Conservation (phyloP, 2,329 filamentous ascomycete genomes). For the Bipolaris zeicola region DNA sequence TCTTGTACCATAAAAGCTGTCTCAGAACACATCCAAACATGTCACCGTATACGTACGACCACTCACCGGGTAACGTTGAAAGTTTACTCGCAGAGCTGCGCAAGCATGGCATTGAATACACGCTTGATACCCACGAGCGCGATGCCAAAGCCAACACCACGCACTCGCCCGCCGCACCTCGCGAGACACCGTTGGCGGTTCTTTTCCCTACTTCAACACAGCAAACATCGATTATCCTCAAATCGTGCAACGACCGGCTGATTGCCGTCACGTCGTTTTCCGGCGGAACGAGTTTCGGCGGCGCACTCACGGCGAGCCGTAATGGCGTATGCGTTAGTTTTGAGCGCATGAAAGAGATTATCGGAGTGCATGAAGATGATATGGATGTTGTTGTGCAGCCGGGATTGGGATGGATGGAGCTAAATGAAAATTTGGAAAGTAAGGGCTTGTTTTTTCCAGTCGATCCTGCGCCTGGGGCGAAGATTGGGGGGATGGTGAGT, state of each 20-base stretch:
- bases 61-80: conserved; percentile 15
- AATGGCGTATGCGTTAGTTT: conserved; percentile 88
- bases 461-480: conserved; percentile 88
- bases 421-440: conserved; percentile 73
- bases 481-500: conserved; percentile 86
- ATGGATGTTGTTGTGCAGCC: conserved; percentile 61
- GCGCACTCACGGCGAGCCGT: conserved; percentile 78
- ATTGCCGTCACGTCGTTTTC: conserved; percentile 88
- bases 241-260: conserved; percentile 75
- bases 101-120: conserved; percentile 14
- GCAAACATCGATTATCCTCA: conserved; percentile 79
- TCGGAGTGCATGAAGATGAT: conserved; percentile 74
- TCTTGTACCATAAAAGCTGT: not conserved
- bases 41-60: conserved; percentile 20
- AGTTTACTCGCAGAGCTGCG: conserved; percentile 3
- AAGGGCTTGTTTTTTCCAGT: conserved; percentile 83
- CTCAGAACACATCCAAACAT: not conserved
- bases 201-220: conserved; percentile 77
- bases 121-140: conserved; percentile 13
- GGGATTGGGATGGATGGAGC: conserved; percentile 79
- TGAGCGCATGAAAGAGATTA: conserved; percentile 79
- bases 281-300: conserved; percentile 86
- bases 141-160: conserved; percentile 28
- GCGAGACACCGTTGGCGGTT: conserved; percentile 59
- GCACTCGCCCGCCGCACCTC: conserved; percentile 29